phyloP scores from a whole-genome alignment of 1,284 basidiomycete genomes.

The Tylopilus orsonianus region DNA sequence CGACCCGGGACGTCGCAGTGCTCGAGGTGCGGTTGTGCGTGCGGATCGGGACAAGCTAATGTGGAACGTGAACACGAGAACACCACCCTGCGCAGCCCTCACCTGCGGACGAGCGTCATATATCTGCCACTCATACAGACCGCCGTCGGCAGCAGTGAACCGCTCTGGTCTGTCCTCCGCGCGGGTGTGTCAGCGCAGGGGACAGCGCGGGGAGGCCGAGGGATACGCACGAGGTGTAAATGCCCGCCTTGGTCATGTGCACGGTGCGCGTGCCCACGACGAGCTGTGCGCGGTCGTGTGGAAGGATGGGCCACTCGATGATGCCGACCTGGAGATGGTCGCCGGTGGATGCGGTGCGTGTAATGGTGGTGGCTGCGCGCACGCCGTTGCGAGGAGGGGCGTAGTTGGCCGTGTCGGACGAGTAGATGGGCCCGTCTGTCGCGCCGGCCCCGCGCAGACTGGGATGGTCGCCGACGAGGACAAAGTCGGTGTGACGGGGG shows the following conservation, averaged over 20 bases:
- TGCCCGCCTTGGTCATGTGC: conserved; percentile 24
- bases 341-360: conserved; percentile 19
- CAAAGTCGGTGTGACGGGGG: conserved; percentile 27
- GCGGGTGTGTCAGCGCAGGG: too few species aligned
- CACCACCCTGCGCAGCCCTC: too few species aligned
- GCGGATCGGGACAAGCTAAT: conserved; percentile 29
- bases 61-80: not conserved
- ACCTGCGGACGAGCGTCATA: conserved; percentile 28
- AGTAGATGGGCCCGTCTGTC: conserved; percentile 8
- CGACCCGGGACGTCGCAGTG: conserved; percentile 20
- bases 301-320: conserved; percentile 30
- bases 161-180: conserved; percentile 33
- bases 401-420: conserved; percentile 22
- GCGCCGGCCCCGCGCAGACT: too few species aligned
- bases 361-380: conserved; percentile 28
- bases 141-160: conserved; percentile 24
- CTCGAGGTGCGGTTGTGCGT: not conserved
- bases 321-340: conserved; percentile 30
- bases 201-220: too few species aligned
- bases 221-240: conserved; percentile 25
- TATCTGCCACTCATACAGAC: conserved; percentile 34
- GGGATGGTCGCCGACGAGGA: conserved; percentile 4
- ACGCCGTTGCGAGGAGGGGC: conserved; percentile 10
- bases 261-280: conserved; percentile 30
- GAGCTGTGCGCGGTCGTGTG: conserved; percentile 10